phyloP scores from a whole-genome alignment of 306 rosid genomes.

The Albizia julibrissin region DNA sequence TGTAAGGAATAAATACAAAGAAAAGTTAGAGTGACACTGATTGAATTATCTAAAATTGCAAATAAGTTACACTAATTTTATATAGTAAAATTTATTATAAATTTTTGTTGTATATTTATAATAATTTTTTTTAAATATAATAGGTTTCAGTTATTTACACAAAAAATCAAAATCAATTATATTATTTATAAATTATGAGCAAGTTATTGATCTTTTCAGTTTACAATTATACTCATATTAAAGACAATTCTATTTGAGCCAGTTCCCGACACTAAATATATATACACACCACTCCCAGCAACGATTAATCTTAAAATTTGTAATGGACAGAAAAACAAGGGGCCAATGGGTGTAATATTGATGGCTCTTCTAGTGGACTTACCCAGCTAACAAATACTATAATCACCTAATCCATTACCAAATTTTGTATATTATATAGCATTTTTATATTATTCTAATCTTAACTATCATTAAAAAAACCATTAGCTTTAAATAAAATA shows the following conservation, averaged over 20 bases:
- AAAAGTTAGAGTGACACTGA: no score
- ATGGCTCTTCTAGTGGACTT: constrained; percentile 35
- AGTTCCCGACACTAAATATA: no score
- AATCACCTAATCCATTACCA: neutral
- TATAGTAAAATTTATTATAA: neutral
- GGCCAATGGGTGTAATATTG: constrained; percentile 33
- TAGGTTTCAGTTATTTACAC: neutral
- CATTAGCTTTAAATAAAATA: constrained; percentile 7
- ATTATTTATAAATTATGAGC: neutral
- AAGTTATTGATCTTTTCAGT: neutral
- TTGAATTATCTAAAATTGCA: neutral
- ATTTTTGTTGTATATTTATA: neutral
- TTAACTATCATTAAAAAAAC: neutral
- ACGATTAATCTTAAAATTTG: neutral
- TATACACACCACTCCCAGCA: neutral
- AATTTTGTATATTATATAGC: neutral
- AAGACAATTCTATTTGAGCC: no score
- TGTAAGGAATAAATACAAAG: no score
- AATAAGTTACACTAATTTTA: neutral
- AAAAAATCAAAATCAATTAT: neutral
- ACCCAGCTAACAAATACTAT: neutral
- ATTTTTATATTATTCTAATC: constrained; percentile 3
- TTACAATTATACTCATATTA: no score
- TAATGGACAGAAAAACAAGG: neutral
- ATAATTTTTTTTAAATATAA: neutral